A percentile compares a stretch with the other conserved stretches of the same genome.
These are phyloP conservation scores for Raffaelea arxii DNA, from an alignment of 2,329 filamentous ascomycete genomes.

Conservation along the genomic window DNA sequence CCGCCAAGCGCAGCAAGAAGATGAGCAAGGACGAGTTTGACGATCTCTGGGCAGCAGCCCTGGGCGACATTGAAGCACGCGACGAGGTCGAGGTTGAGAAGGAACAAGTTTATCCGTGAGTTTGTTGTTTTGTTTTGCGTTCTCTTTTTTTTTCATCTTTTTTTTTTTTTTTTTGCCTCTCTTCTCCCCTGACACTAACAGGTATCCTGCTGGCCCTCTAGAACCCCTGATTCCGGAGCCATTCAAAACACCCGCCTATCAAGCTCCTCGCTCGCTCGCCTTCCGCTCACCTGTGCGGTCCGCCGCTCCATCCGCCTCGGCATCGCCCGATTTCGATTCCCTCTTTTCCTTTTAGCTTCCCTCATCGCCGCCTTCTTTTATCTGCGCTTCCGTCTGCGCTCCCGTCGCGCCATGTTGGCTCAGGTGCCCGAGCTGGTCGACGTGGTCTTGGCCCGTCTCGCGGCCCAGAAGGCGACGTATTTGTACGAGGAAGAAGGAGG, in stretches of 20 bases:
- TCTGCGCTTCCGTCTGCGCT: constrained; percentile 51
- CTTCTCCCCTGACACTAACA: constrained; percentile 58
- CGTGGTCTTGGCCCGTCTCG: constrained; percentile 73
- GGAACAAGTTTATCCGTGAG: constrained; percentile 41
- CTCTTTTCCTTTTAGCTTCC: constrained; percentile 59
- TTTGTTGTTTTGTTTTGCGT: constrained; percentile 16
- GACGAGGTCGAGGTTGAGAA: constrained; percentile 48
- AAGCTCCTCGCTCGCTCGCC: constrained; percentile 81
- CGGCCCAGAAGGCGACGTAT: constrained; percentile 72
- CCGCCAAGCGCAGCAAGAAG: constrained; percentile 66
- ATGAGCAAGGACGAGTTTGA: constrained; percentile 87
- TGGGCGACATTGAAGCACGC: constrained; percentile 58
- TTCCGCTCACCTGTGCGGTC: constrained; percentile 79
- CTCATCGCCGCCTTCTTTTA: constrained; percentile 47
- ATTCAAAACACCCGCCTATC: constrained; percentile 57
- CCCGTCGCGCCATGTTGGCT: constrained; percentile 54
- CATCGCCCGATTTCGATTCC: constrained; percentile 78
- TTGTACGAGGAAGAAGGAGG: constrained; percentile 31
- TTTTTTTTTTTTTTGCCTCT: neutral
- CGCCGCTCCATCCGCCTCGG: constrained; percentile 68
- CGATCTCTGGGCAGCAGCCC: constrained; percentile 68
- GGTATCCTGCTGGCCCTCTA: constrained; percentile 63
- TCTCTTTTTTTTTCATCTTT: constrained; percentile 6
- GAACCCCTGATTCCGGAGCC: constrained; percentile 56
- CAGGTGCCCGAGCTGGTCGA: constrained; percentile 77